phyloP scores from a whole-genome alignment of 345 rosid genomes.

The Raphanus sativus region DNA sequence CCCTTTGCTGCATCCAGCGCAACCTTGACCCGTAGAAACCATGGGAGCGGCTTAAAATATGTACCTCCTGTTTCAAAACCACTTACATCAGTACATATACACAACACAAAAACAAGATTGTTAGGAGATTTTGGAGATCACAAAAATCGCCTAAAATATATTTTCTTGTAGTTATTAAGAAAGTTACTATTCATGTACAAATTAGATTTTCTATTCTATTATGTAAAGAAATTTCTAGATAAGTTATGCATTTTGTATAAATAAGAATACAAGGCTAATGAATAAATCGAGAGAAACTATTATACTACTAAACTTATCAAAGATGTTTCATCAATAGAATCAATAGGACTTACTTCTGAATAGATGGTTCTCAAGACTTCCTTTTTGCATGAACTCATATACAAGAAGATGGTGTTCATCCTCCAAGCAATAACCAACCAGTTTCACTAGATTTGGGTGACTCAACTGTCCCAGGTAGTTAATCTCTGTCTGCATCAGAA shows the following conservation, averaged over 20 bases:
- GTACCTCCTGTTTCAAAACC: conserved; percentile 60
- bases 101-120: neutral
- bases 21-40: conserved; percentile 82
- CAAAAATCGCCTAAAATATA: neutral
- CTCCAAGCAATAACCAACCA: conserved; percentile 88
- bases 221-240: neutral
- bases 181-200: neutral
- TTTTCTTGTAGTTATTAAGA: neutral
- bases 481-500: conserved; percentile 68
- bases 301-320: neutral
- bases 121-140: neutral
- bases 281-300: neutral
- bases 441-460: conserved; percentile 89
- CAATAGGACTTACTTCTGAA: conserved; percentile 70
- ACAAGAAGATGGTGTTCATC: conserved; percentile 93
- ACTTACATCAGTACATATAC: conserved; percentile 13
- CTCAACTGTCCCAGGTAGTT: conserved; percentile 75
- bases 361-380: conserved; percentile 94
- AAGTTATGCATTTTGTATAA: neutral
- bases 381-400: conserved; percentile 92
- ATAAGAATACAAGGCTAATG: neutral
- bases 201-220: neutral
- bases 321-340: neutral
- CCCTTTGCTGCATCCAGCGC: conserved; percentile 92
- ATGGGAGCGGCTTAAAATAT: conserved; percentile 77